Conservation (phyloP, 768 basidiomycete species). For the Psilocybe subaeruginosa region DNA sequence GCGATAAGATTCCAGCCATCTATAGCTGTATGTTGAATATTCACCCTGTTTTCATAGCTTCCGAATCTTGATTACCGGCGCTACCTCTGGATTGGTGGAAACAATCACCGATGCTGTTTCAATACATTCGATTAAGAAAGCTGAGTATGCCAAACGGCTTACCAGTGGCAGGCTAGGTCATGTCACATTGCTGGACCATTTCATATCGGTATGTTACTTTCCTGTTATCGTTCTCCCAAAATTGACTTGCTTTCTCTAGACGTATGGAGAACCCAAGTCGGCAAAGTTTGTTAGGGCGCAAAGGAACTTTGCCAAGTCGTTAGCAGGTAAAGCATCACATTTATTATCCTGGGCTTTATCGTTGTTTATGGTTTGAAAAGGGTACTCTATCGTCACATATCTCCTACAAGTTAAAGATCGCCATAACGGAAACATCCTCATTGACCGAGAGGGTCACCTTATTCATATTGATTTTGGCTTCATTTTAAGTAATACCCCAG, state of each 20-base stretch:
- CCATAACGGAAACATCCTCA: constrained; percentile 96
- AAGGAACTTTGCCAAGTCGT: constrained; percentile 90
- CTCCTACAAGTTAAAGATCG: constrained; percentile 98
- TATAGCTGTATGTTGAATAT: not conserved
- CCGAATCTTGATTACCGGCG: constrained; percentile 94
- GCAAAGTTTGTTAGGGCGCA: constrained; percentile 91
- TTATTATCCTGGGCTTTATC: not conserved
- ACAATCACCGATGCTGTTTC: constrained; percentile 99
- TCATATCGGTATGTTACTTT: constrained; percentile 65
- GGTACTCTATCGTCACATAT: constrained; percentile 95
- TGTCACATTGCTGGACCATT: constrained; percentile 92
- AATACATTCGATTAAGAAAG: constrained; percentile 99
- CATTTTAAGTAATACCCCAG: constrained; percentile 95
- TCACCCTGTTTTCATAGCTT: constrained; percentile 57
- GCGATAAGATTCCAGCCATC: constrained; percentile 23
- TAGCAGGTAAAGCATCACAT: constrained; percentile 58
- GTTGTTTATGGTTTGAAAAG: constrained; percentile 34
- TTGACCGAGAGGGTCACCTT: constrained; percentile 93
- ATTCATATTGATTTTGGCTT: constrained; percentile 99
- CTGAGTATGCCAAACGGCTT: constrained; percentile 90
- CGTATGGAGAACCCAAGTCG: constrained; percentile 87
- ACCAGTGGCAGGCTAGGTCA: constrained; percentile 81
- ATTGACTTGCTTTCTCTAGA: constrained; percentile 43
- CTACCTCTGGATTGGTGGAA: constrained; percentile 91
- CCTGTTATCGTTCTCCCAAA: not conserved